Base-by-base conservation (phyloP, 202 grass and related monocot species). In the Setaria viridis region DNA sequence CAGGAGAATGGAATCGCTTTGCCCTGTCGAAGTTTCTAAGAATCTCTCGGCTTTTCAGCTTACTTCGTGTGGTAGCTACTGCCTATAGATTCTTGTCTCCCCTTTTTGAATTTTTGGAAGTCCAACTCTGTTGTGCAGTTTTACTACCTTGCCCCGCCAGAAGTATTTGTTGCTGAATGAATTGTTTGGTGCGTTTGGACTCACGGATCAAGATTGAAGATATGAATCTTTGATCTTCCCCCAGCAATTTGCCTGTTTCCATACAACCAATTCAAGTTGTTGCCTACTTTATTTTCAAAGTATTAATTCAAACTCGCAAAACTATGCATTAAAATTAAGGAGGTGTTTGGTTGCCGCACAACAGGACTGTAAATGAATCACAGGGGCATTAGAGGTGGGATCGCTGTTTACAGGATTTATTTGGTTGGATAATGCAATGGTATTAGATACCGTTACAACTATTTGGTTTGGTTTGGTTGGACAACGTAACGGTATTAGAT, bases 1-100 rank as follows among this genome's bases (percentile, higher is more conserved):
- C 83, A 51, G 29, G 63, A 48, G 78, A 64, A 9, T 73, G 62
- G 83, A 74, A 95, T 93, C 50, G 35, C 86, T 91, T 95, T 91
- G 71, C 85, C 88, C 68, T 33, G 20, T 68, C 37, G 13, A 88
- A 65, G 79, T 62, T 74, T 89, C 56, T 76, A 60, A 76, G 89
- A 76, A 87, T 90, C 80, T 84, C 54, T 60, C 4, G 7, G 7
- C 49, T n/a, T 54, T 58, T 83, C 80, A 62, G 80, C 85, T 79
- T 90, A 68, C 21, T 53, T 42, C 62, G 46, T 62, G 43, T 47
- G 71, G 3, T 76, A 80, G 11, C 76, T 85, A 58, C 75, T 74
- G 29, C 39, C 14, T 20, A 30, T 67, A 35, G 77, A 79, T 88
- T 88, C 74, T 62, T 66, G 2, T 5, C 57, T 9, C 29, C 56